These are phyloP conservation scores for Dothiorella sarmentorum DNA, from an alignment of 2,329 filamentous ascomycete species.

Conservation along the genomic window DNA sequence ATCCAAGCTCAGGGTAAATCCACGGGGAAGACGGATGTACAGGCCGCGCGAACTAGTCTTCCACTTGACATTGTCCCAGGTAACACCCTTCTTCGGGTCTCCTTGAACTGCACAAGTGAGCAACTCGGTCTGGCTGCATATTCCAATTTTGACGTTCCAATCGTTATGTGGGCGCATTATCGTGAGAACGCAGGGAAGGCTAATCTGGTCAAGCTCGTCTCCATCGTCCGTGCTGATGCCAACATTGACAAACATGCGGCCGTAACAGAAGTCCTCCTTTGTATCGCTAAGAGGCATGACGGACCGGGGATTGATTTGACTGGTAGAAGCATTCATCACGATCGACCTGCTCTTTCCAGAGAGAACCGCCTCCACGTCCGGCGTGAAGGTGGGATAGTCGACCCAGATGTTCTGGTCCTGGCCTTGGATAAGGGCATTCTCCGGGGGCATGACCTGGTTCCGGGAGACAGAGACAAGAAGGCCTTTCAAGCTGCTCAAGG, in stretches of 20 bases:
- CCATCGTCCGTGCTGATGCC: constrained; percentile 68
- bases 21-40: constrained; percentile 68
- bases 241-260: constrained; percentile 70
- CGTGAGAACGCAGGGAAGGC: constrained; percentile 72
- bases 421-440: constrained; percentile 65
- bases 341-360: constrained; percentile 51
- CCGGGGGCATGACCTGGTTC: constrained; percentile 70
- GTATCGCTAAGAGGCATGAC: constrained; percentile 76
- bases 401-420: constrained; percentile 82
- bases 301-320: constrained; percentile 53
- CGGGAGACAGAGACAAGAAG: constrained; percentile 78
- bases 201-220: constrained; percentile 62
- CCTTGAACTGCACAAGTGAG: constrained; percentile 72
- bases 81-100: constrained; percentile 64
- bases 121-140: constrained; percentile 76
- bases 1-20: constrained; percentile 68
- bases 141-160: constrained; percentile 65
- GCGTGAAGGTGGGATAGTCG: constrained; percentile 68
- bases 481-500: constrained; percentile 66
- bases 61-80: constrained; percentile 83
- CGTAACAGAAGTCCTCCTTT: constrained; percentile 70
- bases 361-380: constrained; percentile 68
- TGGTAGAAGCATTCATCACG: constrained; percentile 44
- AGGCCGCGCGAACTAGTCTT: constrained; percentile 64
- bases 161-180: constrained; percentile 68